phyloP scores from a whole-genome alignment of 768 basidiomycete species.

The Leccinum boreale region DNA sequence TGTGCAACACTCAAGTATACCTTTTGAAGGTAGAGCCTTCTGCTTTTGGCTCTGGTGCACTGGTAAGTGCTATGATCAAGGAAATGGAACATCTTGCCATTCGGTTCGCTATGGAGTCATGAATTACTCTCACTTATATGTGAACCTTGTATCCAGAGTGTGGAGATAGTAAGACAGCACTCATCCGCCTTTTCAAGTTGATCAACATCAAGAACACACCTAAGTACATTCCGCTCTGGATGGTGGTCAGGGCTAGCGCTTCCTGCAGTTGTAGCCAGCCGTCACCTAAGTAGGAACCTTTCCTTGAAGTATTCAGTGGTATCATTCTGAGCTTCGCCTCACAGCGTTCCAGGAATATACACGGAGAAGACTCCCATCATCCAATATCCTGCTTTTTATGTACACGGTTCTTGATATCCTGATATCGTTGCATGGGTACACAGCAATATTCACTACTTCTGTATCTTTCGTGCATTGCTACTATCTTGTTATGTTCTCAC shows the following conservation, averaged over 20 bases:
- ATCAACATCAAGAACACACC: conserved; percentile 51
- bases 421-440: conserved; percentile 78
- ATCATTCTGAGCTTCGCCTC: neutral
- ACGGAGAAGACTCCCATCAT: conserved; percentile 55
- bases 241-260: conserved; percentile 66
- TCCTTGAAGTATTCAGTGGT: neutral
- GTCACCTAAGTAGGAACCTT: conserved; percentile 44
- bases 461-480: conserved; percentile 69
- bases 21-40: conserved; percentile 57
- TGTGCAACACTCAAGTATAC: neutral
- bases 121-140: neutral
- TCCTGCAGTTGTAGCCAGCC: conserved; percentile 66
- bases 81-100: conserved; percentile 71
- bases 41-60: conserved; percentile 60
- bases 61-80: conserved; percentile 63
- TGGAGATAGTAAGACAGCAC: conserved; percentile 79
- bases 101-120: conserved; percentile 59
- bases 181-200: conserved; percentile 56
- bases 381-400: conserved; percentile 73
- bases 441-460: conserved; percentile 84
- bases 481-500: neutral
- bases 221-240: conserved; percentile 73
- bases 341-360: conserved; percentile 56
- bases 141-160: conserved; percentile 34
- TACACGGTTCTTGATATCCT: conserved; percentile 78